These are phyloP conservation scores for Bruguiera parviflora DNA, from an alignment of 345 rosid genomes.

Conservation along the genomic window DNA sequence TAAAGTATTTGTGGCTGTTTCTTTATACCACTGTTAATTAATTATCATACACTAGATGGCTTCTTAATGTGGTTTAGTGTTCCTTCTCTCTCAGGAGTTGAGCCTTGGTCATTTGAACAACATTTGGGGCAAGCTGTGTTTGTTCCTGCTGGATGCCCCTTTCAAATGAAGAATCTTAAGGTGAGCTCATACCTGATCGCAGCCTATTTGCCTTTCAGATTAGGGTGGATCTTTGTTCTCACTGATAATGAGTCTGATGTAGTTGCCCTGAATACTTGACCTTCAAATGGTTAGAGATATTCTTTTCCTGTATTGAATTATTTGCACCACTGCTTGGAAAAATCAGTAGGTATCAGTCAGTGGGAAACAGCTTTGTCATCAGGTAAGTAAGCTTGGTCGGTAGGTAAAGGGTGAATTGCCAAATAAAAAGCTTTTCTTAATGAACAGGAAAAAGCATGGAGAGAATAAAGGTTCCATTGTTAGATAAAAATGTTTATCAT, in stretches of 20 bases:
- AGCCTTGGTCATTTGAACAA: conserved; percentile 91
- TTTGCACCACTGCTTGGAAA: neutral
- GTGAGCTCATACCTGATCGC: conserved; percentile 23
- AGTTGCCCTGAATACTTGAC: neutral
- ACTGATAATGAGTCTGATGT: neutral
- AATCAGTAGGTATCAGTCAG: neutral
- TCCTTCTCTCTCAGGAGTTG: conserved; percentile 57
- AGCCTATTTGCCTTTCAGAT: conserved; percentile 3
- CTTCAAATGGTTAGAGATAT: conserved; percentile 4
- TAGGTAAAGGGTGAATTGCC: neutral
- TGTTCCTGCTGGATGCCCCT: conserved; percentile 95
- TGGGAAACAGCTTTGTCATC: neutral
- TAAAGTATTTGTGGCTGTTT: neutral
- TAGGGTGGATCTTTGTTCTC: neutral
- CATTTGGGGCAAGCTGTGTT: conserved; percentile 78
- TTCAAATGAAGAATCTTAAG: conserved; percentile 76
- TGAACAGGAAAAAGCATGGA: neutral
- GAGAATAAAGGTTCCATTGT: neutral
- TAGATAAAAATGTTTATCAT: too few species aligned
- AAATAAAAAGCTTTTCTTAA: neutral
- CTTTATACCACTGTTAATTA: neutral
- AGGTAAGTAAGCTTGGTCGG: neutral
- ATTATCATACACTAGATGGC: neutral
- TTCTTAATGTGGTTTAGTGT: neutral
- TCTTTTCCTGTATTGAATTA: neutral